Base-by-base conservation (phyloP, 805 yeast species). In the Wickerhamiella azyma region DNA sequence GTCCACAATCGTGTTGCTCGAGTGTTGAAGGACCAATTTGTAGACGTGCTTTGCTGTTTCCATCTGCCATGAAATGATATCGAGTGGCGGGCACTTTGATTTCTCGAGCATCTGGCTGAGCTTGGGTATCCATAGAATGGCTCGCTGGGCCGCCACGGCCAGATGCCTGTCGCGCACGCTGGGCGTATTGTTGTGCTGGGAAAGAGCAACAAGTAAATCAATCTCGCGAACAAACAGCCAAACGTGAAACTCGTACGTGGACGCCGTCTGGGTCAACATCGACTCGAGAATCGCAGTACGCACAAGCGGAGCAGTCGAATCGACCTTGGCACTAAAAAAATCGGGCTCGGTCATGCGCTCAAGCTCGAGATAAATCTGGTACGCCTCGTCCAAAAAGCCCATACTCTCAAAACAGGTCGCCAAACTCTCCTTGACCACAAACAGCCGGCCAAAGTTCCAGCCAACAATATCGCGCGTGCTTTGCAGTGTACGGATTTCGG, bases 331-430 rank as follows among this genome's bases (percentile, higher is more conserved):
- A 5, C 46, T 18, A 33, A 51, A 47, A 44, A 56, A 52, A 9
- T 43, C 42, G 2, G 46, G 54, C 26, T 58, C 53, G 26, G 66
- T 65, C 7, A 60, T 51, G 1, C 53, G 48, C 14, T 68, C 66
- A 5, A 82, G 53, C 26, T 64, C 66, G 28, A 72, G 71, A 51
- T 76, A 79, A 18, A 72, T 68, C 3, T 58, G 61, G 30, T 79
- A 57, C 0, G 89, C 70, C 44, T 82, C 88, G 24, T 79, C 81
- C 21, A 67, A 60, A 19, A 81, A 68, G 21, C 71, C 69, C 64
- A 84, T 67, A 39, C 72, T 72, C 46, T 71, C 72, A 47, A 75
- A 69, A 2, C 75, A 65, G 28, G 69, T 60, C 0, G 79, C 80
- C 37, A 77, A 58, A 6, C 71, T 69, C 45, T 77, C 75, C 49